A percentile compares a stretch with the other conserved stretches of the same genome.
Evolutionary conservation across 2,329 filamentous ascomycete genomes (phyloP).

Genomic region (Exophiala sp.): DNA sequence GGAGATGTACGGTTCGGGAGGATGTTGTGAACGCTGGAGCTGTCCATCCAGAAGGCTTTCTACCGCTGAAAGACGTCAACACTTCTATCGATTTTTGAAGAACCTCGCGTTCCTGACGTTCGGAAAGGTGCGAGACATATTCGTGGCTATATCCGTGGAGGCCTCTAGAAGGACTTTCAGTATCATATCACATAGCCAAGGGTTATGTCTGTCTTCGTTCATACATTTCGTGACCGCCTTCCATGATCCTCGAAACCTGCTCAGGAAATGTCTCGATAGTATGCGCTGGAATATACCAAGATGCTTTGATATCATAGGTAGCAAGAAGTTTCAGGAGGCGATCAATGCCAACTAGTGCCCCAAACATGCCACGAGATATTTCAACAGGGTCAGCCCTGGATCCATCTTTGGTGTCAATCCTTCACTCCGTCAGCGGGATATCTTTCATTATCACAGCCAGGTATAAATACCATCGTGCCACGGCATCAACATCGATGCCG

Average conservation of each 20-base stretch:
- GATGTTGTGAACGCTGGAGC: slow-evolving; percentile 42
- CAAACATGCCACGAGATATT: slow-evolving; percentile 29
- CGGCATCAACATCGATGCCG: slow-evolving; percentile 19
- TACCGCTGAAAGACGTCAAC: slow-evolving; percentile 37
- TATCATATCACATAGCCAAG: too few species aligned
- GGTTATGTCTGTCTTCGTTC: too few species aligned
- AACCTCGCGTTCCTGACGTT: slow-evolving; percentile 37
- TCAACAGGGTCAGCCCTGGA: slow-evolving; percentile 33
- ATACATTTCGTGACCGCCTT: slow-evolving; percentile 42
- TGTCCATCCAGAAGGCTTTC: slow-evolving; percentile 41
- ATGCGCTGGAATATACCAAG: slow-evolving; percentile 60
- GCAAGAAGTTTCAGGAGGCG: slow-evolving; percentile 39
- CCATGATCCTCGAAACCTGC: slow-evolving; percentile 42
- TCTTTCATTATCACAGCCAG: too few species aligned
- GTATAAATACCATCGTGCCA: slow-evolving; percentile 32
- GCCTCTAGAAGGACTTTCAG: slow-evolving; percentile 24
- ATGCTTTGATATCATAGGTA: slow-evolving; percentile 48
- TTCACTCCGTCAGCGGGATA: slow-evolving; percentile 54
- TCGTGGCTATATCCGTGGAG: slow-evolving; percentile 47
- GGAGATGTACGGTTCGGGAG: slow-evolving; percentile 37
- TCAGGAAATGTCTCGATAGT: slow-evolving; percentile 55
- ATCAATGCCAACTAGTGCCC: slow-evolving; percentile 27
- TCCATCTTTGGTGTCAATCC: slow-evolving; percentile 39
- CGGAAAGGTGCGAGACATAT: slow-evolving; percentile 30
- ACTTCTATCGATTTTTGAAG: slow-evolving; percentile 37